These are phyloP conservation scores for Steccherinum ochraceum DNA, from an alignment of 768 basidiomycete genomes.

Conservation along the genomic window DNA sequence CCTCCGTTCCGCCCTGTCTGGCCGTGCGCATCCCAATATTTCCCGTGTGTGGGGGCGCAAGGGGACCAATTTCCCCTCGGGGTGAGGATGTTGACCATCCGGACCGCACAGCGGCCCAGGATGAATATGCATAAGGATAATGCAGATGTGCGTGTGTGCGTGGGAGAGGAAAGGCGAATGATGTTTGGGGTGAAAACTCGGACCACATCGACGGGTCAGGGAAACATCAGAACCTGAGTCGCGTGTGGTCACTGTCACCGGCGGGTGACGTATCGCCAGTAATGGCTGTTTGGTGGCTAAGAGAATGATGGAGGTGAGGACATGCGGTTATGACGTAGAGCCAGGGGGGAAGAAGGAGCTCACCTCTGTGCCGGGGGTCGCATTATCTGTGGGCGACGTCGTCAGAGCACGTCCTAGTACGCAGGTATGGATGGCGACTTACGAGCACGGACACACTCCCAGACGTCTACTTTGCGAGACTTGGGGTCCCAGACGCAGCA, in stretches of 20 bases:
- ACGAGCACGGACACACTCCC: slow-evolving; percentile 72
- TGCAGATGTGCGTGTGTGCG: not conserved
- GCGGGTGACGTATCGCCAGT: slow-evolving; percentile 43
- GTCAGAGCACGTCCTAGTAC: slow-evolving; percentile 2
- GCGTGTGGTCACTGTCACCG: slow-evolving; percentile 23
- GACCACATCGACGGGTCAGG: not conserved
- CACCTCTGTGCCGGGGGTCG: slow-evolving; percentile 43
- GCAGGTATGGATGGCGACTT: slow-evolving; percentile 25
- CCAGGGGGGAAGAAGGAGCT: slow-evolving; percentile 4
- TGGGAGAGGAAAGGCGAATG: not conserved
- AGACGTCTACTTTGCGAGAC: slow-evolving; percentile 63
- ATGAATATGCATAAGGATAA: not conserved
- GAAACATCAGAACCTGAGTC: not conserved
- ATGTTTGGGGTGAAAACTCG: not conserved
- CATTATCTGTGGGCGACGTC: slow-evolving; percentile 44
- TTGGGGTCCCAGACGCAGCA: slow-evolving; percentile 70
- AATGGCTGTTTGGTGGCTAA: slow-evolving; percentile 36
- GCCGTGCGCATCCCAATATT: too few species aligned
- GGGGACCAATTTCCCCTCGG: too few species aligned
- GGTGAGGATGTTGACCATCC: too few species aligned
- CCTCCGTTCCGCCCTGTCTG: too few species aligned
- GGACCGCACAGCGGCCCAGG: not conserved
- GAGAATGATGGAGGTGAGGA: not conserved
- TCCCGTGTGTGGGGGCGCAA: too few species aligned
- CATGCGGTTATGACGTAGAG: not conserved